A percentile compares a stretch with the other conserved stretches of the same genome.
Evolutionary conservation across 805 yeast genomes (phyloP).

Genomic region (Pichia nakasei): DNA sequence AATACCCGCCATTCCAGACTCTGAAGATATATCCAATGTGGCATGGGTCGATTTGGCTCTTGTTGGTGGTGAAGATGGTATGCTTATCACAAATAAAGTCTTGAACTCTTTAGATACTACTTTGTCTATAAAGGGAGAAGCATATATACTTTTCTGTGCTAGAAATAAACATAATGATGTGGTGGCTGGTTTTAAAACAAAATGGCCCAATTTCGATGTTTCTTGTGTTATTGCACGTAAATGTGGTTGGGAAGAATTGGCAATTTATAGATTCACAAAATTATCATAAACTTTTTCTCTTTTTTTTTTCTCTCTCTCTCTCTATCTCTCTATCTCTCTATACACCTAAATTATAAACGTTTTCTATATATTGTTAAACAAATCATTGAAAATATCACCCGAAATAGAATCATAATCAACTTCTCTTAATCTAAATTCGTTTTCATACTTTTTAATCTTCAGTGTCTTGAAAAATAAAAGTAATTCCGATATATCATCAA

Average conservation of each 20-base stretch:
- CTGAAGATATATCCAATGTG: slow-evolving; percentile 30
- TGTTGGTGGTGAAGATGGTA: slow-evolving; percentile 84
- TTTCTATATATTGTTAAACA: slow-evolving; percentile 25
- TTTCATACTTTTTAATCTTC: slow-evolving; percentile 57
- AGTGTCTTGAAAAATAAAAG: slow-evolving; percentile 58
- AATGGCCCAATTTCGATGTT: slow-evolving; percentile 38
- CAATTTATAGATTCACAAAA: slow-evolving; percentile 56
- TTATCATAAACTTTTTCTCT: background rate
- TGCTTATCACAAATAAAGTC: slow-evolving; percentile 69
- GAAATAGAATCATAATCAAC: slow-evolving; percentile 40
- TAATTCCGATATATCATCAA: slow-evolving; percentile 38
- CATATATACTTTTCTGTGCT: slow-evolving; percentile 87
- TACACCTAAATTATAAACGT: too few species aligned
- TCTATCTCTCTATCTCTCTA: too few species aligned
- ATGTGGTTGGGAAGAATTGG: slow-evolving; percentile 94
- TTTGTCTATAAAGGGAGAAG: slow-evolving; percentile 57
- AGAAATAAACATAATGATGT: slow-evolving; percentile 72
- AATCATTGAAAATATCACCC: slow-evolving; percentile 50
- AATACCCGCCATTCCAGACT: slow-evolving; percentile 53
- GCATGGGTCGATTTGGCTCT: slow-evolving; percentile 87
- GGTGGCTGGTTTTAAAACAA: slow-evolving; percentile 33
- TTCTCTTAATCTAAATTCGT: slow-evolving; percentile 43
- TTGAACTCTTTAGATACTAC: slow-evolving; percentile 44
- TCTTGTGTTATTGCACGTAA: slow-evolving; percentile 53
- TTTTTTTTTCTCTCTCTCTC: too few species aligned